Evolutionary conservation across 306 rosid species (phyloP).

Genomic region (Datisca glomerata): DNA sequence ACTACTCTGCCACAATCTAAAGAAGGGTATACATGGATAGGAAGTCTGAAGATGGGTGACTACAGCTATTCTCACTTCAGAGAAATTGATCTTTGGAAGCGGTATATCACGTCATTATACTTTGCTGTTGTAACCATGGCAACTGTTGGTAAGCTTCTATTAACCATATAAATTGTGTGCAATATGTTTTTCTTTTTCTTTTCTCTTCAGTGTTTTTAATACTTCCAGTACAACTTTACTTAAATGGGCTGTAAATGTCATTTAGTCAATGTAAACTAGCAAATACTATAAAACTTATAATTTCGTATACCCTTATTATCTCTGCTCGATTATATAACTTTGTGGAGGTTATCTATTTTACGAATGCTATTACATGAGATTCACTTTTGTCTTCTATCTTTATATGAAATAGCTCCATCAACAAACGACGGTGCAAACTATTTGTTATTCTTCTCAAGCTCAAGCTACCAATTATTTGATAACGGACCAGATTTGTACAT

Average conservation of each 20-base stretch:
- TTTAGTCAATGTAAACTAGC: not conserved
- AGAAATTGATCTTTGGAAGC: slow-evolving; percentile 46
- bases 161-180: not conserved
- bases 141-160: slow-evolving; percentile 38
- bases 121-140: slow-evolving; percentile 68
- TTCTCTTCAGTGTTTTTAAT: not conserved
- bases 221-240: not conserved
- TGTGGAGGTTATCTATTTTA: too few species aligned
- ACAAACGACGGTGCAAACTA: too few species aligned
- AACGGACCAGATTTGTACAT: too few species aligned
- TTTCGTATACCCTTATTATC: too few species aligned
- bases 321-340: too few species aligned
- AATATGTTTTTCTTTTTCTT: not conserved
- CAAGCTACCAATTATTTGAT: too few species aligned
- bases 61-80: slow-evolving; percentile 40
- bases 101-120: slow-evolving; percentile 51
- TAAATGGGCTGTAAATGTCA: not conserved
- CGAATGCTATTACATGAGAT: too few species aligned
- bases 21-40: slow-evolving; percentile 64
- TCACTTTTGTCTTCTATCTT: too few species aligned
- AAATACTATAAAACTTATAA: too few species aligned
- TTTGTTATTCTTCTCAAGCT: too few species aligned
- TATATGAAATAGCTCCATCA: too few species aligned
- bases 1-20: slow-evolving; percentile 36
- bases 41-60: slow-evolving; percentile 53